Base-by-base conservation (phyloP, 805 yeast species). In the Metschnikowia koreensis region DNA sequence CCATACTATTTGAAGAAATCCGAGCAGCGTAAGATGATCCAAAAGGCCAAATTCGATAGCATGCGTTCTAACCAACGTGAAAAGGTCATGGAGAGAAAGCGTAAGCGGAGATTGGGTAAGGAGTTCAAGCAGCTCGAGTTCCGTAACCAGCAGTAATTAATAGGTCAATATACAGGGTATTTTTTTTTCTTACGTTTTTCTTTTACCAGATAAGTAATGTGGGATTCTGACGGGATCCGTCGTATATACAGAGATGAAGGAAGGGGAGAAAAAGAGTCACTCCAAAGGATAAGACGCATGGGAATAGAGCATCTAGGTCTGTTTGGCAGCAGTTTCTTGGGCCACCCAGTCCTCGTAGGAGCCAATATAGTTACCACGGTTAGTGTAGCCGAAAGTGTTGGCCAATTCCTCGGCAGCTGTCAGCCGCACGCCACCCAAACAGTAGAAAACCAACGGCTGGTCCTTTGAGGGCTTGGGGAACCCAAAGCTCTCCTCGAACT, bases 331-430 rank as follows among this genome's bases (percentile, higher is more conserved):
- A 29, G 60, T 68, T 60, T 74, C 77, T 47, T 68, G 65, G 38
- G 71, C 54, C 46, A 73, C 64, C 98, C 98, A 93, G 67, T 93
- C 97, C 62, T 81, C 84, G 69, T 84, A 87, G 11, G 96, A 87
- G 5, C 98, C 98, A 40, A 79, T 70, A 70, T 93, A 93, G 68
- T 91, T 89, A 51, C 92, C 90, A 59, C 97, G 81, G 60, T 87
- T 80, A 46, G 79, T 72, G 70, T 93, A 93, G 10, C 97, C 98
- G 69, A 86, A 89, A 26, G 96, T 87, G 55, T 83, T 81, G 12
- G 98, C 98, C 64, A 93, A 77, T 65, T 89, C 96, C 66, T 90
- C 97, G 41, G 97, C 92, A 56, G 90, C 89, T 42, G 89, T 79
- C 26, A 96, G 86, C 75, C 99, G 84, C 44, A 91, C 87, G 51